A percentile compares a stretch with the other conserved stretches of the same genome.
phyloP scores from a whole-genome alignment of 306 rosid species.

The Vigna reflexopilosa region DNA sequence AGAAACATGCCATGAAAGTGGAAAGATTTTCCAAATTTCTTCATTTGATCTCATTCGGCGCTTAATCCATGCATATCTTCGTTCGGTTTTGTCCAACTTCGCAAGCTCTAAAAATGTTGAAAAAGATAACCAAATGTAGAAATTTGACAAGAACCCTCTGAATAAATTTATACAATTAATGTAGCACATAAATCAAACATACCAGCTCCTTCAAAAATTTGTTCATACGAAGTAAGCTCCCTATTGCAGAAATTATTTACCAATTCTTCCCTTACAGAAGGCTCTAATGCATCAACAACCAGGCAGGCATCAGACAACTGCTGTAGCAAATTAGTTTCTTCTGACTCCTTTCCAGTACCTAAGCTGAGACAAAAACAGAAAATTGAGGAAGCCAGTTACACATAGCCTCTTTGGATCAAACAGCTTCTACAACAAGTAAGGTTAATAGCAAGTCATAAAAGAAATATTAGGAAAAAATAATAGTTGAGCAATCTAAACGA shows the following conservation, averaged over 20 bases:
- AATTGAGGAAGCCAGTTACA: constrained; percentile 52
- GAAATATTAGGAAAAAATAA: background rate
- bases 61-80: constrained; percentile 99
- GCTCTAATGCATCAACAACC: constrained; percentile 97
- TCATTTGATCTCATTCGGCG: constrained; percentile 98
- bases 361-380: constrained; percentile 75
- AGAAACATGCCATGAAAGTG: constrained; percentile 94
- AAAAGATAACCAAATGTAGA: constrained; percentile 37
- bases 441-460: constrained; percentile 21
- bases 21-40: constrained; percentile 97
- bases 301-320: constrained; percentile 96
- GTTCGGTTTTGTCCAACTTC: constrained; percentile 94
- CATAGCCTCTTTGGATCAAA: constrained; percentile 33
- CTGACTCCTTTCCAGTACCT: constrained; percentile 99
- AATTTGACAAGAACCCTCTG: constrained; percentile 24
- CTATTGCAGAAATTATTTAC: constrained; percentile 94
- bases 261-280: constrained; percentile 97
- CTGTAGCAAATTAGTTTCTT: constrained; percentile 87
- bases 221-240: constrained; percentile 97
- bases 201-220: constrained; percentile 99
- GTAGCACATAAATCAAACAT: constrained; percentile 45
- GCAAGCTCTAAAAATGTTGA: constrained; percentile 71
- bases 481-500: constrained; percentile 26
- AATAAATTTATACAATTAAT: constrained; percentile 38
- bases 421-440: constrained; percentile 6